phyloP scores from a whole-genome alignment of 371 early-diverging fungal genomes.

The Mucor circinelloides region DNA sequence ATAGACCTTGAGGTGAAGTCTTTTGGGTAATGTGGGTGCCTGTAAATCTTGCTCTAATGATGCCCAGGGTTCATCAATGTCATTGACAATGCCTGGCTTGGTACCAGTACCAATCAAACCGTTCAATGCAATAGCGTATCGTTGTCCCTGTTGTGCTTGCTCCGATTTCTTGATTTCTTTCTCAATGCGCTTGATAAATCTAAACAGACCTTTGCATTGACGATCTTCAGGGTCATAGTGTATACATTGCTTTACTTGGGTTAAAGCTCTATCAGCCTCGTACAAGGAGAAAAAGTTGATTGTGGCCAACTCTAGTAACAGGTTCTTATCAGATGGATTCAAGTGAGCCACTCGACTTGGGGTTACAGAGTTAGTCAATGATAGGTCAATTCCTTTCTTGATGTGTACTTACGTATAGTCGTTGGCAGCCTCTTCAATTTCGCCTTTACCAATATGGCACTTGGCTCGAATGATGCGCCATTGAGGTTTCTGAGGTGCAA shows the following conservation, averaged over 20 bases:
- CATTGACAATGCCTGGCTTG: conserved; percentile 52
- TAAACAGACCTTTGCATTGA: conserved; percentile 76
- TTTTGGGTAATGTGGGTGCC: conserved; percentile 47
- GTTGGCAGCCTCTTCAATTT: conserved; percentile 81
- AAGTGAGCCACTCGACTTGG: conserved; percentile 70
- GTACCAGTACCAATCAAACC: conserved; percentile 58
- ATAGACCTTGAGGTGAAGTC: conserved; percentile 58
- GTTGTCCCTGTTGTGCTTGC: conserved; percentile 52
- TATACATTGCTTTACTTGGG: conserved; percentile 81
- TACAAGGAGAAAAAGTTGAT: conserved; percentile 76
- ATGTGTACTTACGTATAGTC: conserved; percentile 70
- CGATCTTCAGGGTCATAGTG: conserved; percentile 91
- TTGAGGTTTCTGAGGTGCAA: conserved; percentile 60
- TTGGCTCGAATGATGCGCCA: conserved; percentile 72
- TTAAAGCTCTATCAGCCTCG: conserved; percentile 70
- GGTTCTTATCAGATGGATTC: conserved; percentile 63
- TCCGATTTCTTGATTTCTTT: conserved; percentile 69
- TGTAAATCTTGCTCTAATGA: conserved; percentile 36
- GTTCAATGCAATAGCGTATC: conserved; percentile 71
- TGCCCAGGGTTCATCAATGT: conserved; percentile 49
- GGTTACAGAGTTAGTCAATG: neutral
- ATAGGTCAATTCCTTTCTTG: neutral
- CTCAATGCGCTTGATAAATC: conserved; percentile 75
- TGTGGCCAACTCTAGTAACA: conserved; percentile 67
- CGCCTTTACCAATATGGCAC: conserved; percentile 71